Evolutionary conservation across 257 asterid genomes (phyloP).

Genomic region (Ilex asprella): DNA sequence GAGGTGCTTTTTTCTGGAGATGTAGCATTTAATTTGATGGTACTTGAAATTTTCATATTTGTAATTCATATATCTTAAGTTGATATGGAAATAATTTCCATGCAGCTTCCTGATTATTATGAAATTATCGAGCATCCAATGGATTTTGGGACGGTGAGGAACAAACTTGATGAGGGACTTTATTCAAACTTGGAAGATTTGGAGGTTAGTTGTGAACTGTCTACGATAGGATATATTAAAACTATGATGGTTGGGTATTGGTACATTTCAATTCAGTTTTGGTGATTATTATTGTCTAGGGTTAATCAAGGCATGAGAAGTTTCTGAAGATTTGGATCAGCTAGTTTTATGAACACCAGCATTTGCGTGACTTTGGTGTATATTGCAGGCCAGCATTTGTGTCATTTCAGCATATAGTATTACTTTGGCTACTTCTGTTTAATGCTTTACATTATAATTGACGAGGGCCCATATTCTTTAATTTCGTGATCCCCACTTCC

Average conservation of each 20-base stretch:
- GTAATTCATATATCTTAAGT: not conserved
- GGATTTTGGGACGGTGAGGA: constrained; percentile 92
- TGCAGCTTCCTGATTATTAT: constrained; percentile 97
- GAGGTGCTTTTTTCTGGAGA: constrained; percentile 48
- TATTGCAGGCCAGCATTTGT: too few relatives aligned
- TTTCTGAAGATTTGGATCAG: too few relatives aligned
- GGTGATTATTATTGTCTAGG: not conserved
- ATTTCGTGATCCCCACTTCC: too few relatives aligned
- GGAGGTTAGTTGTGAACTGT: constrained; percentile 56
- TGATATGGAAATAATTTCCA: constrained; percentile 13
- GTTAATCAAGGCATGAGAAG: too few relatives aligned
- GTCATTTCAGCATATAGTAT: too few relatives aligned
- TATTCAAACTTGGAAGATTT: constrained; percentile 65
- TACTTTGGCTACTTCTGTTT: too few relatives aligned
- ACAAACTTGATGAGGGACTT: constrained; percentile 57
- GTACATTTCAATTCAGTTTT: constrained; percentile 1
- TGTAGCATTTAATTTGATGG: too few relatives aligned
- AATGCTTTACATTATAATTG: too few relatives aligned
- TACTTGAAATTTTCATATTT: not conserved
- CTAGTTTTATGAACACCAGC: not conserved
- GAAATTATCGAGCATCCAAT: constrained; percentile 79
- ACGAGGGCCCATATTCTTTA: too few relatives aligned
- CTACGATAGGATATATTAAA: constrained; percentile 1
- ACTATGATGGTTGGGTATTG: not conserved
- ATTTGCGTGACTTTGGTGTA: not conserved